phyloP scores from a whole-genome alignment of 2,329 filamentous ascomycete species.

The Colletotrichum higginsianum region DNA sequence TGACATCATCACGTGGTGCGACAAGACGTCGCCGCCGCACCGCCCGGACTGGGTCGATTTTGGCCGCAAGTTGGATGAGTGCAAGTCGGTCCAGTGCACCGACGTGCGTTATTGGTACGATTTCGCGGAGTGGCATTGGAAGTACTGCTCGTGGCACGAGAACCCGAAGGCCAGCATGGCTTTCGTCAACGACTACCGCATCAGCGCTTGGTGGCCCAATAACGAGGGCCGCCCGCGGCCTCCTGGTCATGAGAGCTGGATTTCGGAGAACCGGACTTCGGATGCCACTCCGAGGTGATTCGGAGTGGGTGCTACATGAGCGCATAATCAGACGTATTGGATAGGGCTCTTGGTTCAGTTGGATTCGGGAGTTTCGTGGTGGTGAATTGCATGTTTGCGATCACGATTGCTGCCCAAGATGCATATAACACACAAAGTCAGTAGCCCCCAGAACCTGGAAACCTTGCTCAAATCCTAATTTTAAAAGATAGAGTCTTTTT shows the following conservation, averaged over 20 bases:
- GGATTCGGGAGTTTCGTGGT: too few species aligned
- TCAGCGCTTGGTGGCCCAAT: conserved; percentile 10
- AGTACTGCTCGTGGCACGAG: not conserved
- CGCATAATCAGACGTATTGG: too few species aligned
- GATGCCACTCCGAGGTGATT: not conserved
- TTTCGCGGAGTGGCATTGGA: conserved; percentile 5
- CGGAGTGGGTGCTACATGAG: not conserved
- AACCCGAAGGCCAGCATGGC: conserved; percentile 3
- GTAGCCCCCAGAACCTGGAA: too few species aligned
- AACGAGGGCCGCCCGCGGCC: conserved; percentile 2
- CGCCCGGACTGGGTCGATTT: not conserved
- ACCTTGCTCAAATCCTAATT: too few species aligned
- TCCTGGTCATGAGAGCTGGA: not conserved
- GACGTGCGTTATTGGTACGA: conserved; percentile 1
- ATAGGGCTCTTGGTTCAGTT: accelerated
- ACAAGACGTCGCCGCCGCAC: conserved; percentile 1
- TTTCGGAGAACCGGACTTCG: conserved; percentile 6
- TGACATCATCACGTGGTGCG: not conserved
- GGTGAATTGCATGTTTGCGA: too few species aligned
- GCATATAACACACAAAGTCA: not conserved
- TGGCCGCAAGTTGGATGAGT: conserved; percentile 7
- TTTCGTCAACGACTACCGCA: conserved; percentile 6
- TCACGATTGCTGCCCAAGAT: not conserved
- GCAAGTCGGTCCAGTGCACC: conserved; percentile 13
- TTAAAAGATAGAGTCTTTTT: too few species aligned